Base-by-base conservation (phyloP, 2,329 filamentous ascomycete genomes). In the Penicillium digitatum region DNA sequence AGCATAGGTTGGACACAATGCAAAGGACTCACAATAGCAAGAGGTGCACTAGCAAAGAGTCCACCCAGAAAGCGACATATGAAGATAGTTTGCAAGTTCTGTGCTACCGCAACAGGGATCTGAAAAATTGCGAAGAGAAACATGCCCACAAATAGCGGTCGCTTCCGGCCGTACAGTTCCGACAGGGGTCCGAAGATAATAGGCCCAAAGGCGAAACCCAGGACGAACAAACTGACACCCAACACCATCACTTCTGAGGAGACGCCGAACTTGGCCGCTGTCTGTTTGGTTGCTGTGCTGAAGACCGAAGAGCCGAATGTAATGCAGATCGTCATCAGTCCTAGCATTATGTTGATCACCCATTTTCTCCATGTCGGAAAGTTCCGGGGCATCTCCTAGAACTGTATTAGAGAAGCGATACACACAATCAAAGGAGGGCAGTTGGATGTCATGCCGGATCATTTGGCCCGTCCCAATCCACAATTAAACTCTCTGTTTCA, bases 161-260 rank as follows among this genome's bases (percentile, higher is more conserved):
- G 59, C 48, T 71, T 75, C 5, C 82, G 76, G 0, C 82, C 82
- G 55, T 78, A 81, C 1, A 81, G 54, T 57, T 81, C 78, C 18
- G 75, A 78, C 5, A 76, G 59, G 1, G 77, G 77, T 1, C 74
- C 76, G 64, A 74, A 79, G 6, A 78, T 54, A 20, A 73, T 58
- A 0, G 84, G 84, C 0, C 85, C 85, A 5, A 85, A 55, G 5
- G 77, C 79, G 55, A 81, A 82, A 3, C 78, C 75, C 48, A 78
- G 75, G 0, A 80, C 65, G 18, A 78, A 72, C 31, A 79, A 61
- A 29, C 73, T 72, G 2, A 76, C 74, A 6, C 73, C 77, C 5
- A 78, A 60, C 1, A 70, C 70, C 26, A 74, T 68, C 1, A 77
- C 72, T 54, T 78, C 71, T 1, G 56, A 63, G 3, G 74, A 73